Conservation (phyloP, 768 basidiomycete genomes). For the Flagelloscypha sp. region DNA sequence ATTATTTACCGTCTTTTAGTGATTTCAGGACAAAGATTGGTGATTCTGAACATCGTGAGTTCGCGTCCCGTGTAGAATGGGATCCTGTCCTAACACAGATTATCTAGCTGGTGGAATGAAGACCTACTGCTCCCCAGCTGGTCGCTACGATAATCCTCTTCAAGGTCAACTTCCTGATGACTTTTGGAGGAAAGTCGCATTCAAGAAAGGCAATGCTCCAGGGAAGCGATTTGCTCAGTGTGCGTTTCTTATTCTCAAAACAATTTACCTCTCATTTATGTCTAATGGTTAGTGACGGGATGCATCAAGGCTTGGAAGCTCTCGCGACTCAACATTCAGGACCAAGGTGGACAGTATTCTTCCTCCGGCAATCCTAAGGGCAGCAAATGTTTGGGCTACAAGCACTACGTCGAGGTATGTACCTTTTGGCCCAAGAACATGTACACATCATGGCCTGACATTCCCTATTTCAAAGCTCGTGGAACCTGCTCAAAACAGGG, state of each 20-base stretch:
- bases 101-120: slow-evolving; percentile 20
- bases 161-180: slow-evolving; percentile 17
- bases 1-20: too few relatives aligned
- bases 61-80: too few relatives aligned
- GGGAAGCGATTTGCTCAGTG: background rate
- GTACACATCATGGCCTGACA: too few relatives aligned
- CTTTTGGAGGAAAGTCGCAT: background rate
- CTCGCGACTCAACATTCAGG: slow-evolving; percentile 15
- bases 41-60: slow-evolving; percentile 18
- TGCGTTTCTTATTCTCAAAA: slow-evolving; percentile 3
- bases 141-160: slow-evolving; percentile 11
- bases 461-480: slow-evolving; percentile 14
- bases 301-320: slow-evolving; percentile 16
- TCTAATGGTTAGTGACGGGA: slow-evolving; percentile 14
- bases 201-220: background rate
- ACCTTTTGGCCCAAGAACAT: background rate
- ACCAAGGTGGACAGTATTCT: slow-evolving; percentile 21
- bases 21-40: slow-evolving; percentile 14
- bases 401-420: slow-evolving; percentile 18
- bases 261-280: background rate
- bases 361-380: slow-evolving; percentile 20
- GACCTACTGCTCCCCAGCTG: slow-evolving; percentile 19
- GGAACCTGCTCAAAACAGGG: slow-evolving; percentile 18
- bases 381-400: slow-evolving; percentile 19
- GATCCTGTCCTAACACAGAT: too few relatives aligned